These are phyloP conservation scores for Flammula alnicola DNA, from an alignment of 1,284 basidiomycete genomes.

Conservation along the genomic window DNA sequence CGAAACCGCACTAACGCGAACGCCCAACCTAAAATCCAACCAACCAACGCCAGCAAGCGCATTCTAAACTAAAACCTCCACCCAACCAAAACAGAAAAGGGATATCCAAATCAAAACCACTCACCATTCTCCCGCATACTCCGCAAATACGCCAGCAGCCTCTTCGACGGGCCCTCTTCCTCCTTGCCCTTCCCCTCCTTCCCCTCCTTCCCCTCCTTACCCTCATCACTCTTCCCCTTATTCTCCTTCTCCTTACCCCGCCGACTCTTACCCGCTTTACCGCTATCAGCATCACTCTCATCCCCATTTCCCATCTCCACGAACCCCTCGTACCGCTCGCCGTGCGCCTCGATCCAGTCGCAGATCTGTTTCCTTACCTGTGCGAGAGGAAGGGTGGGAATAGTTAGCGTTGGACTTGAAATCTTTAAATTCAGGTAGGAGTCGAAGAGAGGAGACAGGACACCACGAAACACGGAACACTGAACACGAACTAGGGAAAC, in stretches of 20 bases:
- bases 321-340: conserved; percentile 82
- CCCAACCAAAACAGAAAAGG: conserved; percentile 4
- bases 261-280: conserved; percentile 6
- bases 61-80: neutral
- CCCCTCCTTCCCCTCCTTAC: neutral
- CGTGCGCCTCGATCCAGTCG: conserved; percentile 77
- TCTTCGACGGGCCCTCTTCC: conserved; percentile 39
- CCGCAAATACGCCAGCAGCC: conserved; percentile 69
- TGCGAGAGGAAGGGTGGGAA: conserved; percentile 52
- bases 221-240: too few species aligned
- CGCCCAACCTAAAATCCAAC: too few species aligned
- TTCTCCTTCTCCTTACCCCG: conserved; percentile 3
- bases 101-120: conserved; percentile 26
- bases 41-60: neutral
- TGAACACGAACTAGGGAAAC: too few species aligned
- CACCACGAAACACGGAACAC: too few species aligned
- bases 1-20: too few species aligned
- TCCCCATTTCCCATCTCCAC: conserved; percentile 79
- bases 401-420: too few species aligned
- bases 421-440: too few species aligned
- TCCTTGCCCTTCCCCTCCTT: conserved; percentile 2
- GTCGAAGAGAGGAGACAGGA: too few species aligned
- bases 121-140: conserved; percentile 80
- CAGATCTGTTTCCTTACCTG: conserved; percentile 79
- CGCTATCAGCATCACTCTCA: conserved; percentile 13